Percentiles rank a stretch among this genome's conserved stretches.
Evolutionary conservation across 345 rosid species (phyloP).

Genomic region (Erucastrum elatum): DNA sequence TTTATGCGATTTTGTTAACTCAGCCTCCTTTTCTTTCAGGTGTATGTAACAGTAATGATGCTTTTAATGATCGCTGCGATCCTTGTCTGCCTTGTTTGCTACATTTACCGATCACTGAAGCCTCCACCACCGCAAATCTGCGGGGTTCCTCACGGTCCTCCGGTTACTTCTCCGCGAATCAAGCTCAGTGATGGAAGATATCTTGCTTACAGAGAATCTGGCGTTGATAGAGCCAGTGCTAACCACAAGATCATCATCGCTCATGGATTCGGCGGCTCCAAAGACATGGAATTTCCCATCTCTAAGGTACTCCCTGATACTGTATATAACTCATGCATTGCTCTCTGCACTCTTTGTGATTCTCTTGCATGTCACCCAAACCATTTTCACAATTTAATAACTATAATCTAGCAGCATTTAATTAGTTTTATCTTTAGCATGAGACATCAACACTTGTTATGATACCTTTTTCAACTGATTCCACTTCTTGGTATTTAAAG

Average conservation of each 20-base stretch:
- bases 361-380: not conserved
- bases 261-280: constrained; percentile 72
- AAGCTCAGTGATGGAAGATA: constrained; percentile 76
- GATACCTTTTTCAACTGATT: not conserved
- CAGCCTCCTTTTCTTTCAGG: constrained; percentile 5
- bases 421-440: not conserved
- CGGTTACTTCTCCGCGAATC: constrained; percentile 65
- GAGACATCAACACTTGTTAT: not conserved
- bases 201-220: constrained; percentile 74
- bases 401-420: not conserved
- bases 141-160: constrained; percentile 65
- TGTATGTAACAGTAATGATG: constrained; percentile 46
- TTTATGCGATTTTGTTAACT: not conserved
- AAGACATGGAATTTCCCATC: constrained; percentile 54
- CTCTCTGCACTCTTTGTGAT: not conserved
- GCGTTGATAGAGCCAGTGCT: constrained; percentile 63
- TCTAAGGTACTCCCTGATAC: constrained; percentile 46
- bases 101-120: constrained; percentile 52
- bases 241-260: constrained; percentile 54
- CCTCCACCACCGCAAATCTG: constrained; percentile 80
- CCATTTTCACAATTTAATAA: not conserved
- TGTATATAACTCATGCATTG: not conserved
- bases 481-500: not conserved
- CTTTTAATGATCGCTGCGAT: constrained; percentile 48
- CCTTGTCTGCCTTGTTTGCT: constrained; percentile 52